Base-by-base conservation (phyloP, 257 asterid genomes). In the Petrea volubilis region DNA sequence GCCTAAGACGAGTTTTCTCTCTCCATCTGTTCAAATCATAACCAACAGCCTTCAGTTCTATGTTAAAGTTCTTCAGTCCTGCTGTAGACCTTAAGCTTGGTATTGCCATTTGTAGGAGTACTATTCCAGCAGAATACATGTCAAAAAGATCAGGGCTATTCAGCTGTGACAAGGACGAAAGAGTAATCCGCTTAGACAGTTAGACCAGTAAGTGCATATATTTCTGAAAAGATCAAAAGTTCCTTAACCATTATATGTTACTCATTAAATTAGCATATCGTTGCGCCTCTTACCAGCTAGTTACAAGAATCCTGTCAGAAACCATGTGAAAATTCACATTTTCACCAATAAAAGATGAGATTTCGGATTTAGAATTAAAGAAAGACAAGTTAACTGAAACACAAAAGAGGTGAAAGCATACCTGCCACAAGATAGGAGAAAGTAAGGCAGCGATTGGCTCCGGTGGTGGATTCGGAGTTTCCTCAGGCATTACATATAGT, bases 401-500 rank as follows among this genome's bases (percentile, higher is more conserved):
- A 23, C 3, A 25, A 29, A 51, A 31, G 23, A 8, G 25, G 15
- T 46, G 46, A 20, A 21, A 14, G 12, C 4, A 52, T 78, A 86
- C 96, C 97, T 87, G 90, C 99, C 99, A 91, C 77, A 94, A 60
- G 73, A 94, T 60, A 11, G 99, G 99, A 72, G 99, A 94, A 47
- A 94, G 85, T 12, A 91, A 56, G 68, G 99, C 99, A 24, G 98
- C 97, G 68, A 94, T 83, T 0, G 99, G 99, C 80, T 86, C 99
- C 0, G 99, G 98, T 13, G 99, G 99, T 73, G 99, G 98, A 70
- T 68, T 84, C 6, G 99, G 99, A 72, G 99, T 95, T 83, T 95
- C 95, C 79, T 91, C 98, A 0, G 99, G 98, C 96, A 94, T 90
- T 11, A 94, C 98, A 57, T 81, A 91, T n/a, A 90, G 86, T 72